A percentile compares a stretch with the other conserved stretches of the same genome.
These are phyloP conservation scores for Saccharomycopsis javanensis DNA, from an alignment of 805 yeast species.

Conservation along the genomic window DNA sequence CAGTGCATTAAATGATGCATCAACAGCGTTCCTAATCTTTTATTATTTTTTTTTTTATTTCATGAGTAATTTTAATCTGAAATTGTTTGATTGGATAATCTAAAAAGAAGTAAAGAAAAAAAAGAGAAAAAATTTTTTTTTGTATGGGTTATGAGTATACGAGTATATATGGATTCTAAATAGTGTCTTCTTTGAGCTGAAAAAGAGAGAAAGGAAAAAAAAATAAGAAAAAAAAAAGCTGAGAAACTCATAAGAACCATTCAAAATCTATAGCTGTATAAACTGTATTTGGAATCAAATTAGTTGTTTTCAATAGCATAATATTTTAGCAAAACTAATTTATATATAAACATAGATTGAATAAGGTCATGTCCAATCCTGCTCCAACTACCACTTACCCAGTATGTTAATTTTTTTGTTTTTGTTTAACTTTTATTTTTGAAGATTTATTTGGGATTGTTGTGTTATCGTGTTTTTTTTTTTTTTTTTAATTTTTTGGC, in stretches of 20 bases:
- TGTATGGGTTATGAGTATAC: background rate
- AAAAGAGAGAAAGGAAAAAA: no score
- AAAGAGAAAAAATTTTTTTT: background rate
- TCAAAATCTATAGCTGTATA: background rate
- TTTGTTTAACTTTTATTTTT: background rate
- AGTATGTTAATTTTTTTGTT: conserved; percentile 2
- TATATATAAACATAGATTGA: conserved; percentile 28
- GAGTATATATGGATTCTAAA: background rate
- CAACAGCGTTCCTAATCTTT: background rate
- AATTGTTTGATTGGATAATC: conserved; percentile 1
- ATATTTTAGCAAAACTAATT: background rate
- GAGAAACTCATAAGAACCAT: background rate
- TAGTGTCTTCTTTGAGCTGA: background rate
- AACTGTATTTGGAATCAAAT: background rate
- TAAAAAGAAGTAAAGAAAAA: background rate
- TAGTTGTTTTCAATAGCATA: background rate
- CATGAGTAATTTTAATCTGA: background rate
- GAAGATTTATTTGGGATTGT: background rate
- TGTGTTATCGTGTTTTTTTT: no score
- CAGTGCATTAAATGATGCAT: no score
- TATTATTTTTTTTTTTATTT: background rate
- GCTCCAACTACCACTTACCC: conserved; percentile 13
- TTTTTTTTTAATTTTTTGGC: no score
- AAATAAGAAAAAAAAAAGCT: no score
- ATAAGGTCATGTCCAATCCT: conserved; percentile 39